Base-by-base conservation (phyloP, 768 basidiomycete genomes). In the Exidia glandulosa region DNA sequence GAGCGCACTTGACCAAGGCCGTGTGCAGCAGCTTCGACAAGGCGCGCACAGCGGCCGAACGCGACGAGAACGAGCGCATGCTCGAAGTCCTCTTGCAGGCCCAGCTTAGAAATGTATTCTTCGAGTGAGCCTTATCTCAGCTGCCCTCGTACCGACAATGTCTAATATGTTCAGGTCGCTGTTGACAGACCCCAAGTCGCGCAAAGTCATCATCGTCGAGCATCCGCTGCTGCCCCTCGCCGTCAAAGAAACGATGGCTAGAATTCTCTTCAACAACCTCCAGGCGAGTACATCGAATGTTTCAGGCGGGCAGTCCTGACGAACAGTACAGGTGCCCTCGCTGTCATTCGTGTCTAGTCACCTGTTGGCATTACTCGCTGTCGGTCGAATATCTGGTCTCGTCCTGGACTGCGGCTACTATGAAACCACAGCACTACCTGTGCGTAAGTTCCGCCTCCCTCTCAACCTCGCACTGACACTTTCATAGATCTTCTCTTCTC, bases 361-460 rank as follows among this genome's bases (percentile, higher is more conserved):
- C 65, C 74, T 98, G 0, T 81, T 97, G 19, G 82, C 93, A 3
- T 75, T 98, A 14, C 78, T 96, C 62, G 85, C 93, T 2, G 83
- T 85, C 6, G 96, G 96, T 12, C 78, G 90, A 61, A 88, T 94
- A 64, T 94, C 94, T 1, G 96, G 95, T 5, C 81, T 99, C 14
- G 95, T 98, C 1, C 74, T 98, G 2, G 96, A 99, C 68, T 87
- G 86, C 64, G 96, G 96, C 1, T 86, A 95, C 69, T 78, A 95
- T 3, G 96, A 98, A 70, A 90, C 93, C 0, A 87, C 86, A 3
- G 84, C 84, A 3, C 77, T 97, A 25, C 94, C 96, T 0, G 95
- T 95, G 65, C 58, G 88, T 74, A 9, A 3, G 5, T 7, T 27
- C 3, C 14, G 32, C 27, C 5, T 13, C 59, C 16, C 37, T 52